phyloP scores from a whole-genome alignment of 495 filamentous ascomycete genomes.

The Lasiosphaeris hirsuta region DNA sequence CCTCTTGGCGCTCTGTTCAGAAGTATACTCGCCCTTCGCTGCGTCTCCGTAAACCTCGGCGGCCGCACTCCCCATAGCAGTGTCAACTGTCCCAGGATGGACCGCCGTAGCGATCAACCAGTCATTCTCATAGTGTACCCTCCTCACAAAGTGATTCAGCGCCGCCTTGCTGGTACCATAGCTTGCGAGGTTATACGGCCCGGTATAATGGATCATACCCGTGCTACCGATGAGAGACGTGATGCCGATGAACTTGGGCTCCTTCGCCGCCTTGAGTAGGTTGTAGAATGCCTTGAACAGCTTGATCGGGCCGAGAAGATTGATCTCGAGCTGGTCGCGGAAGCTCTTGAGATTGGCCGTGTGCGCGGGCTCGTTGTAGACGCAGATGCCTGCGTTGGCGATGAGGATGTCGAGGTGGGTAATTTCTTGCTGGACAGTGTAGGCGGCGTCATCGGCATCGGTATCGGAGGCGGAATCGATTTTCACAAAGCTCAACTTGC shows the following conservation, averaged over 20 bases:
- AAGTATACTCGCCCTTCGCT: not conserved
- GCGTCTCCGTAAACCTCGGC: not conserved
- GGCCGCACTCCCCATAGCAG: not conserved
- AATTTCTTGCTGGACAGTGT: not conserved
- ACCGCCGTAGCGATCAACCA: constrained; percentile 38
- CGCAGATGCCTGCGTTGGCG: not conserved
- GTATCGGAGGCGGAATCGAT: not conserved
- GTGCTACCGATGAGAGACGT: not conserved
- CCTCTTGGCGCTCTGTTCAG: not conserved
- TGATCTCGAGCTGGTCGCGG: not conserved
- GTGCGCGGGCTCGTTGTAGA: not conserved
- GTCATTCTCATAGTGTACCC: constrained; percentile 36
- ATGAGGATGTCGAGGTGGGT: not conserved
- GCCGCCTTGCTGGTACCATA: constrained; percentile 42
- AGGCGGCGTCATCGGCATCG: not conserved
- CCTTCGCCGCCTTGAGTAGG: not conserved
- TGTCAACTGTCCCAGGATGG: constrained; percentile 21
- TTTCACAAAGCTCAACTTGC: not conserved
- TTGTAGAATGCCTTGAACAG: not conserved
- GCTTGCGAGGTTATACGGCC: not conserved
- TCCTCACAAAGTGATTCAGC: constrained; percentile 37
- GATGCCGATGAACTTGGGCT: not conserved
- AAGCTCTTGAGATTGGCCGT: no score
- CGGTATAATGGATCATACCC: not conserved
- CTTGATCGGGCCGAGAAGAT: not conserved